Evolutionary conservation across 164 flowering plant species (phyloP), one percentile per base, ranked within the genome.

Genomic region (Stephania japonica): DNA sequence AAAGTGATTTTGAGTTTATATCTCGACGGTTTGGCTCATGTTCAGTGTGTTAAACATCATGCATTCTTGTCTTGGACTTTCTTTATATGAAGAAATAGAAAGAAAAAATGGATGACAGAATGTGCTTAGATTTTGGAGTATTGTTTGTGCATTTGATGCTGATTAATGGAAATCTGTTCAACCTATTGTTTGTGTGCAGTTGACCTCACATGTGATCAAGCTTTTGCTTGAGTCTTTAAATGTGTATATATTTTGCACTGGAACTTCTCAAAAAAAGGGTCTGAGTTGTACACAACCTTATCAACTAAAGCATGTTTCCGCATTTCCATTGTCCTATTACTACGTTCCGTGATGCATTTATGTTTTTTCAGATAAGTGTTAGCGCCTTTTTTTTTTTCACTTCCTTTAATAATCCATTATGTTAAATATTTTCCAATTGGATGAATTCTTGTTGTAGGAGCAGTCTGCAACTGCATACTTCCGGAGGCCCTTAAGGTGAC

Each of bases 391-490:
- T 6, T 44, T 42, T 65, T 65, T 21, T 42, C 24, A 14, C 18
- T 32, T 32, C 25, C 14, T 67, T 69, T 6, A 21, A 47, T 0
- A 38, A 23, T 12, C 42, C 19, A 73, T 69, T 21, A 32, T 16
- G 21, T 19, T 18, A 49, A 25, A 53, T 32, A 23, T 38, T 67
- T 47, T 63, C 13, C n/a, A 13, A 26, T 44, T 70, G 7, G 19
- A 72, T 56, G 62, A 19, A 56, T 23, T 59, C 3, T 69, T 63
- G 38, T 73, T 12, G 21, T 72, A 87, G 91, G 91, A 68, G 85
- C 91, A 49, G 61, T 77, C 44, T 87, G 87, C 84, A 85, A 80
- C 82, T 87, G 86, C 73, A 13, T 87, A 25, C 86, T 86, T 18
- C 91, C 91, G 0, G 86, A 87, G 64, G 78, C 82, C 62, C 85